Evolutionary conservation across 2,329 filamentous ascomycete genomes (phyloP).

Genomic region (Decorospora gaudefroyi): DNA sequence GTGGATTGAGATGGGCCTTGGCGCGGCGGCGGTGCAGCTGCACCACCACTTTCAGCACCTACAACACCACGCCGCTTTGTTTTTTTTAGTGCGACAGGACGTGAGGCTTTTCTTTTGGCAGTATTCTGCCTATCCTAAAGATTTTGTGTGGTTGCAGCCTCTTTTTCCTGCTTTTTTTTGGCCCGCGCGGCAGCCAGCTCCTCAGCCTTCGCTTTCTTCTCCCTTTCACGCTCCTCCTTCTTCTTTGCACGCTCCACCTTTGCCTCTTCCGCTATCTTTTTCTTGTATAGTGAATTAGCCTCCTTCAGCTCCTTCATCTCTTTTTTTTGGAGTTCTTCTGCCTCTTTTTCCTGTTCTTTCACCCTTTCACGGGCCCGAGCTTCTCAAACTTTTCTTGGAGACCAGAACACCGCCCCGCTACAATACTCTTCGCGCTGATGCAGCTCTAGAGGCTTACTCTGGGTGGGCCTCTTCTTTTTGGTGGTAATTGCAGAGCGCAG

Average conservation of each 20-base stretch:
- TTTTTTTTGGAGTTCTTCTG: background rate
- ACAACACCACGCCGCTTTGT: no score
- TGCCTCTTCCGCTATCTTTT: background rate
- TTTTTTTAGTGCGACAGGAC: no score
- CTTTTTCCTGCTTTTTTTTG: background rate
- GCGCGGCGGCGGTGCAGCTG: no score
- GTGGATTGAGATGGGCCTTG: no score
- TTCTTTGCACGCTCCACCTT: background rate
- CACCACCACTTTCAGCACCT: no score
- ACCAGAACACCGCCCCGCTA: background rate
- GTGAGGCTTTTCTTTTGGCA: no score
- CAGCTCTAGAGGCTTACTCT: background rate
- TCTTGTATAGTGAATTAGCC: background rate
- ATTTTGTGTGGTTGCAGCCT: constrained; percentile 2
- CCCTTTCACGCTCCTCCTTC: background rate
- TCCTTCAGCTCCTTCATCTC: background rate
- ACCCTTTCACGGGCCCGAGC: background rate
- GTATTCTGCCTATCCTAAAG: no score
- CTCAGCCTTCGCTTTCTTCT: background rate
- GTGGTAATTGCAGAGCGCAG: no score
- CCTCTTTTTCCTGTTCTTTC: background rate
- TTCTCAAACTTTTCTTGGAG: background rate
- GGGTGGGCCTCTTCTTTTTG: no score
- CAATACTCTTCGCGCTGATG: background rate
- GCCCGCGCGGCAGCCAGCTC: background rate